A percentile compares a stretch with the other conserved stretches of the same genome.
phyloP scores from a whole-genome alignment of 805 yeast genomes.

The Barnettozyma californica region DNA sequence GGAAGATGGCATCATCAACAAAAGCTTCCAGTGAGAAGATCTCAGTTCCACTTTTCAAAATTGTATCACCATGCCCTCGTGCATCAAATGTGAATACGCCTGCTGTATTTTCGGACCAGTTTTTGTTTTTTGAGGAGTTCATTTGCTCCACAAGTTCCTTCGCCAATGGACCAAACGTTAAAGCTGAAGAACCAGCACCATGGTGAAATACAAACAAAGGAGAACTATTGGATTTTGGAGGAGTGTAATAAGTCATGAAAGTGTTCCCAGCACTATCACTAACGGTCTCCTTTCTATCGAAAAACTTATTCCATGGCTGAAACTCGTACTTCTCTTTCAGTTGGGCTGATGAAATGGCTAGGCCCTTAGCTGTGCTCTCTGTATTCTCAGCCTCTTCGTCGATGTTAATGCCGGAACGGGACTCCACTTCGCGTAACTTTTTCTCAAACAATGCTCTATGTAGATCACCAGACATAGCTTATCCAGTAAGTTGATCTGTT shows the following conservation, averaged over 20 bases:
- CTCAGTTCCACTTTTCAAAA: constrained; percentile 21
- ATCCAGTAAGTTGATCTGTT: too few relatives aligned
- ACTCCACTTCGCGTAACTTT: constrained; percentile 10
- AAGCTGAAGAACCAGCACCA: constrained; percentile 90
- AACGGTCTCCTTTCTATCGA: constrained; percentile 25
- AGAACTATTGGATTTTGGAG: constrained; percentile 37
- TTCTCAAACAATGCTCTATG: constrained; percentile 12
- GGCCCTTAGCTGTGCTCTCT: neutral
- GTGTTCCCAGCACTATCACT: constrained; percentile 21
- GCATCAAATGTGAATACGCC: constrained; percentile 74
- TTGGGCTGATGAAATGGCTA: neutral
- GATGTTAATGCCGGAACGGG: constrained; percentile 5
- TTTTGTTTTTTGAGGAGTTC: constrained; percentile 14
- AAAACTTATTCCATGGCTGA: constrained; percentile 30
- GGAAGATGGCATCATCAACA: constrained; percentile 48
- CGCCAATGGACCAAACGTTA: constrained; percentile 63
- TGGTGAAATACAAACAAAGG: constrained; percentile 79
- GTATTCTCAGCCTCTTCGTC: constrained; percentile 1
- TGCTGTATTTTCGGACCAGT: constrained; percentile 33
- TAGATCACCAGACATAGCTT: constrained; percentile 8
- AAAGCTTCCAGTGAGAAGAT: constrained; percentile 47
- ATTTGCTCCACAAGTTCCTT: constrained; percentile 27
- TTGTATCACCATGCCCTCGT: constrained; percentile 76
- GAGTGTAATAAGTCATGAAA: constrained; percentile 53
- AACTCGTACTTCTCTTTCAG: neutral